phyloP scores from a whole-genome alignment of 108 stramenopile genomes.

The Skeletonema potamos region DNA sequence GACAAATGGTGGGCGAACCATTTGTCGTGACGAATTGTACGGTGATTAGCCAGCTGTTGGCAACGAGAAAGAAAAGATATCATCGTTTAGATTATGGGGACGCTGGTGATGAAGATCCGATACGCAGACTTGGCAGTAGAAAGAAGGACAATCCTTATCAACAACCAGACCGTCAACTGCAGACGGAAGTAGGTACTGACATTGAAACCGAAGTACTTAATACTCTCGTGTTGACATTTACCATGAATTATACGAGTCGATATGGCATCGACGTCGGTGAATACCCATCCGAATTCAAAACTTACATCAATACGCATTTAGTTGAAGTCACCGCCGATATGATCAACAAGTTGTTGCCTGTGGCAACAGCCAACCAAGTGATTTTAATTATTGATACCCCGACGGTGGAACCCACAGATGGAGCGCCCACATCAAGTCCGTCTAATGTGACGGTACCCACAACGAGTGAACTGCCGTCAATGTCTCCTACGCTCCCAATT shows the following conservation, averaged over 20 bases:
- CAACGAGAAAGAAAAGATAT: conserved; percentile 1
- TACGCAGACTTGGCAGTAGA: neutral
- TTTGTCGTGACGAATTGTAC: conserved; percentile 2
- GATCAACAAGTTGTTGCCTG: conserved; percentile 43
- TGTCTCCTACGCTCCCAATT: conserved; percentile 24
- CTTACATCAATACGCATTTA: conserved; percentile 51
- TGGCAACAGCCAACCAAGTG: conserved; percentile 24
- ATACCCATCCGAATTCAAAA: conserved; percentile 50
- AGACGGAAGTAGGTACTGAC: neutral
- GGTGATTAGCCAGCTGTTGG: conserved; percentile 7
- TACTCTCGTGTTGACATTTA: conserved; percentile 26
- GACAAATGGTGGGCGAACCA: neutral
- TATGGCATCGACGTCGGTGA: conserved; percentile 50
- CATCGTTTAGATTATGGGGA: neutral
- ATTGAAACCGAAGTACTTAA: neutral
- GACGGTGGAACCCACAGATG: conserved; percentile 38
- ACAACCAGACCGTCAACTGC: neutral
- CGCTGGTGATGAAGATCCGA: neutral
- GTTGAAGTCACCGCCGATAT: conserved; percentile 42
- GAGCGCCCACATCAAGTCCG: conserved; percentile 10
- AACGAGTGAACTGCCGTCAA: neutral
- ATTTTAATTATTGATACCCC: conserved; percentile 22
- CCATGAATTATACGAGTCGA: conserved; percentile 46
- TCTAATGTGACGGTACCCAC: neutral
- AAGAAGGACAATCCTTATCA: neutral